Base-by-base conservation (phyloP, 2,329 filamentous ascomycete species). In the Venturia effusa region DNA sequence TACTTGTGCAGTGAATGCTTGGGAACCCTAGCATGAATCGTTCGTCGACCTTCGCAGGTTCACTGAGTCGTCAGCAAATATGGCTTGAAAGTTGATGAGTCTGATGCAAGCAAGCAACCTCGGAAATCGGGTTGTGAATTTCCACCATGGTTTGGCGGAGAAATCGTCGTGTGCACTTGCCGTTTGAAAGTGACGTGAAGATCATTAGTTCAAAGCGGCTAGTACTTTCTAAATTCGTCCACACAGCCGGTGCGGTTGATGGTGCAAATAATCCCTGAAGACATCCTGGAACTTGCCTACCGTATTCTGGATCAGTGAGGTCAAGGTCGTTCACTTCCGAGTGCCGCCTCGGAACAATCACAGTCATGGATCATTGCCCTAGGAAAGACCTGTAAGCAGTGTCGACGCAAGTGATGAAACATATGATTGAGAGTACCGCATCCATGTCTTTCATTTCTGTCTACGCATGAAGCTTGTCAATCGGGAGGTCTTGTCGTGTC, bases 401-500 rank as follows among this genome's bases (percentile, higher is more conserved):
- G 7, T 11, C 5, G 4, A 51, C 5, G 15, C 17, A 24, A 51
- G 45, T 11, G 27, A 6, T 27, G 22, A 51, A 24, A 27, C 11
- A n/a, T 6, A 48, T 51, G 22, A 51, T 51, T 22, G 22, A 11
- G 10, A 51, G 10, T 13, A 7, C 4, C 43, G 24, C 17, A n/a
- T n/a, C 41, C 41, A 24, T 27, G 2, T 34, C 8, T 1, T 34
- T 7, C 27, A 19, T 55, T 13, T 55, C 32, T 19, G 51, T 55
- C 51, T 55, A 55, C 11, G 8, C n/a, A 8, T 30, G 19, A 19
- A 11, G 15, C n/a, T 19, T 7, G 8, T 57, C 54, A 64, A 57
- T 61, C 62, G 13, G 62, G 62, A 22, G 62, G 55, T 22, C 62
- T 54, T 5, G 34, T 37, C 17, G 27, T 61, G 68, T 81, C 78